These are phyloP conservation scores for Hawksworthiomyces lignivorus DNA, from an alignment of 2,329 filamentous ascomycete species.

Conservation along the genomic window DNA sequence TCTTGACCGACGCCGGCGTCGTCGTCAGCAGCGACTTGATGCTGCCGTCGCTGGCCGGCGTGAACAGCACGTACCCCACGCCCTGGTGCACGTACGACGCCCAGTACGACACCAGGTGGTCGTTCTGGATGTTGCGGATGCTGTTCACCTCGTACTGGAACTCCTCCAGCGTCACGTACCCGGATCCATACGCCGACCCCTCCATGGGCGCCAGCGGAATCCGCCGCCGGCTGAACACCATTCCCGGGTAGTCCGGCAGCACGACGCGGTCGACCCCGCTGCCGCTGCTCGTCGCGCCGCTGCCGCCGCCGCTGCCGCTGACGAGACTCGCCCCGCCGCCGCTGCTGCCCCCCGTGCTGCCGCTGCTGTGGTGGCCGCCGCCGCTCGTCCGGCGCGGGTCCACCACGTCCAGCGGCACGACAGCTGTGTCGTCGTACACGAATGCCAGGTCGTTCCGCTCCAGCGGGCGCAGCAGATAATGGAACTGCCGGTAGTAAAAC, in stretches of 20 bases:
- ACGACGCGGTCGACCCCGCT: slow-evolving; percentile 49
- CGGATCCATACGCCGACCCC: slow-evolving; percentile 21
- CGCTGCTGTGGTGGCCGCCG: slow-evolving; percentile 30
- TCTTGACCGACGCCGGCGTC: slow-evolving; percentile 54
- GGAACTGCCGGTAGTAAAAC: slow-evolving; percentile 64
- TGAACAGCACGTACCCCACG: slow-evolving; percentile 57
- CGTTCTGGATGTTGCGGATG: slow-evolving; percentile 53
- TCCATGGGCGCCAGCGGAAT: slow-evolving; percentile 39
- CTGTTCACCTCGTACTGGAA: slow-evolving; percentile 55
- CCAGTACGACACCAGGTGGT: slow-evolving; percentile 64
- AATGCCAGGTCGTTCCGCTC: slow-evolving; percentile 49
- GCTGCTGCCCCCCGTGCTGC: slow-evolving; percentile 10
- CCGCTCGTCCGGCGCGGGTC: slow-evolving; percentile 46
- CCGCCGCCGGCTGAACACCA: slow-evolving; percentile 49
- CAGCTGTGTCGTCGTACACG: slow-evolving; percentile 58
- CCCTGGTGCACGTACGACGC: slow-evolving; percentile 61
- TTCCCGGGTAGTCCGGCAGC: slow-evolving; percentile 53
- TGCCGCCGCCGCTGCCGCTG: slow-evolving; percentile 27
- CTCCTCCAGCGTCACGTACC: slow-evolving; percentile 40
- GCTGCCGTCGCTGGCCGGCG: slow-evolving; percentile 58
- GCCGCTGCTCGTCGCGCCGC: slow-evolving; percentile 39
- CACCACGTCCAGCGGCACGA: slow-evolving; percentile 60
- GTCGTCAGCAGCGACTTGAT: slow-evolving; percentile 60
- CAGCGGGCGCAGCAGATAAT: slow-evolving; percentile 59
- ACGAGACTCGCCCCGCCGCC: background rate